Base-by-base conservation (phyloP, 805 yeast species). In the Isabelozyma gotoi region DNA sequence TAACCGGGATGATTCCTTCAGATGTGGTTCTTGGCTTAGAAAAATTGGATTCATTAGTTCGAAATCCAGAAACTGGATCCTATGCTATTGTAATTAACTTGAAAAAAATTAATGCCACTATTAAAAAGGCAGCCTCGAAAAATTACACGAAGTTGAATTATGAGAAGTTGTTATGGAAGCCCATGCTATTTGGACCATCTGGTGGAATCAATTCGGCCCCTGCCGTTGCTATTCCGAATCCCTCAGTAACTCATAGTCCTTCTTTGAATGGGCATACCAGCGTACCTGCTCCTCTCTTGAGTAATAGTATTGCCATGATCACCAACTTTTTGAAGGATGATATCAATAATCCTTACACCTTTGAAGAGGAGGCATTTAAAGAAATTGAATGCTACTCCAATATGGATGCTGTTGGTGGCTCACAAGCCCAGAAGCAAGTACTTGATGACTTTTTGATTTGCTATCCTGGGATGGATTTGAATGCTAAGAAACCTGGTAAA, bases 21-120 rank as follows among this genome's bases (percentile, higher is more conserved):
- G 98, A 94, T 63, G 89, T 91, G 0, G 75, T 92, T 5, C 87
- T 86, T 37, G 96, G 95, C 0, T 68, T 94, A 17, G 99, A 94
- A 61, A 85, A 82, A 44, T 64, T 92, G 20, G 74, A 80, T 19
- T 81, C 85, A 7, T 67, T 94, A 17, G 66, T 79, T 1, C 65
- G 74, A 27, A 72, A 79, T 44, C 71, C 75, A 2, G 44, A 42
- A 0, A 70, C 77, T 1, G 69, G 71, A 14, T 58, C 57, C 19
- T 88, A 80, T 61, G 81, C 77, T 0, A 68, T 88, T 3, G 68
- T 68, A 7, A 64, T 87, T 7, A 76, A 85, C 48, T 47, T 78
- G 20, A 53, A 56, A 1, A 51, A 56, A 10, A 68, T 88, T 4
- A 62, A 74, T 19, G 43, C 51, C 11, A 67, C 74, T 0, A 69